Percentiles rank a stretch among this genome's conserved stretches.
phyloP scores from a whole-genome alignment of 208 protist species.

The Trypanosoma mega region DNA sequence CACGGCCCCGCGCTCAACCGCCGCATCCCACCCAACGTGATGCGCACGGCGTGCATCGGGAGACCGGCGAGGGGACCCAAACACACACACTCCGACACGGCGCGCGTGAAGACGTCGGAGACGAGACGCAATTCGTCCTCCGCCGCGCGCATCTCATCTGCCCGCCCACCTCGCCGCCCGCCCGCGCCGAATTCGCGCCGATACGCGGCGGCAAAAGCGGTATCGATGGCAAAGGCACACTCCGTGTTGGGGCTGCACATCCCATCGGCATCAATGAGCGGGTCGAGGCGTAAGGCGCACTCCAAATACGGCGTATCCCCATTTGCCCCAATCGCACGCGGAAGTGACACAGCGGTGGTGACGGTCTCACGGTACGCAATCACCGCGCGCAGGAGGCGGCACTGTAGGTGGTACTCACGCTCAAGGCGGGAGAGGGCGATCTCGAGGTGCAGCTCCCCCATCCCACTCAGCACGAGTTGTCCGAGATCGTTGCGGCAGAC shows the following conservation, averaged over 20 bases:
- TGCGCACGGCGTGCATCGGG: slow-evolving; percentile 71
- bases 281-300: slow-evolving; percentile 49
- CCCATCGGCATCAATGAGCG: slow-evolving; percentile 40
- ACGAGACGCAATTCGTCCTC: slow-evolving; percentile 50
- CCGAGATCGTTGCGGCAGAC: slow-evolving; percentile 81
- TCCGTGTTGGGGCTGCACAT: slow-evolving; percentile 19
- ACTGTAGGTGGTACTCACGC: slow-evolving; percentile 90
- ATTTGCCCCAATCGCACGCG: slow-evolving; percentile 30
- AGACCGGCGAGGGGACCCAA: slow-evolving; percentile 69
- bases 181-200: background rate
- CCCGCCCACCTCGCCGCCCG: slow-evolving; percentile 11
- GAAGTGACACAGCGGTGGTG: slow-evolving; percentile 15
- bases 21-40: slow-evolving; percentile 57
- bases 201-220: slow-evolving; percentile 30
- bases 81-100: slow-evolving; percentile 49
- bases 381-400: slow-evolving; percentile 80
- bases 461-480: slow-evolving; percentile 94
- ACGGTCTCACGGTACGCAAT: slow-evolving; percentile 87
- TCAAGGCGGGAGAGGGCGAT: slow-evolving; percentile 94
- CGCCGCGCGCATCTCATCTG: slow-evolving; percentile 39
- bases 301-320: slow-evolving; percentile 75
- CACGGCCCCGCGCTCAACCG: slow-evolving; percentile 45
- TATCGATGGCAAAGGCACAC: slow-evolving; percentile 54
- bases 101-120: slow-evolving; percentile 39
- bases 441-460: slow-evolving; percentile 96